phyloP scores from a whole-genome alignment of 1,284 basidiomycete species.

The Tilletia setariae region DNA sequence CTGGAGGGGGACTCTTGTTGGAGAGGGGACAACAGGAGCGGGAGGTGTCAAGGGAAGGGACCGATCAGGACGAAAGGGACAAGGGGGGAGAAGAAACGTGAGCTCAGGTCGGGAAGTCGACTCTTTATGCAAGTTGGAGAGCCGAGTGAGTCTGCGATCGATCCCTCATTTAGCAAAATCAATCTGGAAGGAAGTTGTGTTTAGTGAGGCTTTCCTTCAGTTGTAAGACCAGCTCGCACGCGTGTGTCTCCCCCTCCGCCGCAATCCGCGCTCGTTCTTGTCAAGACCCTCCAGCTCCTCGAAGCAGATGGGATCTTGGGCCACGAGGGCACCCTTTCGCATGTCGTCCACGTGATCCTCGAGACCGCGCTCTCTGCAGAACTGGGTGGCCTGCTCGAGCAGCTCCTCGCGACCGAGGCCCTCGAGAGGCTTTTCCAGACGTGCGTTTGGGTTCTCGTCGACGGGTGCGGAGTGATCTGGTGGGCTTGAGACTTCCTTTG shows the following conservation, averaged over 20 bases:
- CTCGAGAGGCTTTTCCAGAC: constrained; percentile 64
- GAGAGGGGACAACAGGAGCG: too few species aligned
- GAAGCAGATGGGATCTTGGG: constrained; percentile 56
- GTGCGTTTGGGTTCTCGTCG: constrained; percentile 56
- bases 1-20: too few species aligned
- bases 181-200: too few species aligned
- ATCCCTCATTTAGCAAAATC: too few species aligned
- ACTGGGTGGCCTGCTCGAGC: constrained; percentile 29
- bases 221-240: too few species aligned
- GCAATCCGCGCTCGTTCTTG: constrained; percentile 62
- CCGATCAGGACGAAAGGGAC: neutral
- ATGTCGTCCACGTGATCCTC: constrained; percentile 35
- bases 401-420: constrained; percentile 60
- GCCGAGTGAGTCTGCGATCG: neutral
- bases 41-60: too few species aligned
- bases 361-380: constrained; percentile 41
- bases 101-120: neutral
- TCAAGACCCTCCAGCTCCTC: constrained; percentile 62
- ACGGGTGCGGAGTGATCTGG: neutral
- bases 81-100: neutral
- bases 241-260: constrained; percentile 63
- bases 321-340: constrained; percentile 45
- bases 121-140: neutral
- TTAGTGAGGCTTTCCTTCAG: too few species aligned
- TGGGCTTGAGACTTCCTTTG: neutral